Conservation (phyloP, 192 early-diverging fungal genomes). For the Thamnidium elegans region DNA sequence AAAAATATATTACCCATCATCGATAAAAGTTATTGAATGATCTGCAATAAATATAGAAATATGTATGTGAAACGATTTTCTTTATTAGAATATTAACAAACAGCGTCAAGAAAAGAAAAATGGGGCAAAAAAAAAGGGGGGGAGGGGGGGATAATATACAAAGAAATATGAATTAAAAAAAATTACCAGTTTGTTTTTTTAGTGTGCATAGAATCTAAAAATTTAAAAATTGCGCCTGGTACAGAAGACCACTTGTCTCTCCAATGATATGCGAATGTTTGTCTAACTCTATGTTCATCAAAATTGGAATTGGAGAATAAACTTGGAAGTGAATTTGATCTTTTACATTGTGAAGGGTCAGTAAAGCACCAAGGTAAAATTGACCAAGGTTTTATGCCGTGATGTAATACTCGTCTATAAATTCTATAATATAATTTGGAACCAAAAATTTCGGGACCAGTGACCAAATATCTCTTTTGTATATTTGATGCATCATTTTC, state of each 20-base stretch:
- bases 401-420: slow-evolving; percentile 37
- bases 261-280: slow-evolving; percentile 45
- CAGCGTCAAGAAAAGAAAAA: too few species aligned
- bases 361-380: slow-evolving; percentile 48
- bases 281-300: slow-evolving; percentile 24
- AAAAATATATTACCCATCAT: too few species aligned
- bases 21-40: too few species aligned
- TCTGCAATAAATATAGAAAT: too few species aligned
- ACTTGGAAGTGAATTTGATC: slow-evolving; percentile 42
- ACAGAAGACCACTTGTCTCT: slow-evolving; percentile 36
- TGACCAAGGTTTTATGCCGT: slow-evolving; percentile 37
- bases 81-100: too few species aligned
- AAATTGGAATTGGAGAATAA: slow-evolving; percentile 37
- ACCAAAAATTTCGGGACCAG: slow-evolving; percentile 42
- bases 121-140: too few species aligned
- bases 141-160: too few species aligned
- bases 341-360: slow-evolving; percentile 33
- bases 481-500: not conserved
- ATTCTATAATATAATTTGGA: slow-evolving; percentile 37
- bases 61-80: too few species aligned
- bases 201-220: not conserved
- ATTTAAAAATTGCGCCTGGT: slow-evolving; percentile 9
- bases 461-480: slow-evolving; percentile 29
- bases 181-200: slow-evolving; percentile 12
- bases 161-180: too few species aligned